Conservation (phyloP, 805 yeast genomes). For the Wickerhamiella musiphila region DNA sequence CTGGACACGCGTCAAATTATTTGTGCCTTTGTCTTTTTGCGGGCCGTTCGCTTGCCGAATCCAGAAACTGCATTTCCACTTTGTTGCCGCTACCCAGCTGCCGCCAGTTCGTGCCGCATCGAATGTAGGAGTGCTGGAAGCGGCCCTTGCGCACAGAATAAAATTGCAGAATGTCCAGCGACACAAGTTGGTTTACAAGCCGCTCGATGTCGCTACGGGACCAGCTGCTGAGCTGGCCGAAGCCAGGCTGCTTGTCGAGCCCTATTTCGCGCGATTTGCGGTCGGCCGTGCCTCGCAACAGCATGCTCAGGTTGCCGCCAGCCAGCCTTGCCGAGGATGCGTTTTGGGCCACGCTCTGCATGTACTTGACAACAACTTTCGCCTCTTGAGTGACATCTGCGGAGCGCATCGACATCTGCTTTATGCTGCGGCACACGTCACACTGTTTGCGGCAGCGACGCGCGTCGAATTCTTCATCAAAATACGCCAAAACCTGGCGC, state of each 20-base stretch:
- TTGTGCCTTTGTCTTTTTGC: no score
- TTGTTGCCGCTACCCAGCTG: constrained; percentile 27
- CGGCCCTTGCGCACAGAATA: constrained; percentile 54
- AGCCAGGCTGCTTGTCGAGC: constrained; percentile 39
- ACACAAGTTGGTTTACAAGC: constrained; percentile 59
- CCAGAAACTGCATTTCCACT: constrained; percentile 14
- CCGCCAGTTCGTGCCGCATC: constrained; percentile 39
- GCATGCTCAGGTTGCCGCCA: constrained; percentile 72
- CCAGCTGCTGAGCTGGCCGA: constrained; percentile 52
- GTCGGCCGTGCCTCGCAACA: constrained; percentile 45
- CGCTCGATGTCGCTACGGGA: constrained; percentile 64
- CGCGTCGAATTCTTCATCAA: constrained; percentile 65
- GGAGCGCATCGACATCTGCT: constrained; percentile 23
- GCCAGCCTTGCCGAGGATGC: constrained; percentile 58
- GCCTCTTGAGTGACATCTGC: constrained; percentile 56
- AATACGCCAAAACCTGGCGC: constrained; percentile 73
- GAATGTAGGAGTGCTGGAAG: constrained; percentile 61
- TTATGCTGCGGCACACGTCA: constrained; percentile 53
- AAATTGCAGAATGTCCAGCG: constrained; percentile 49
- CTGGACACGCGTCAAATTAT: no score
- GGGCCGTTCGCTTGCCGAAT: no score
- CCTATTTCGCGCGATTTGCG: constrained; percentile 47
- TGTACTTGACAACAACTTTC: constrained; percentile 38
- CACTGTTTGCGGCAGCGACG: constrained; percentile 52
- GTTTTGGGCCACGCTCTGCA: constrained; percentile 31